These are phyloP conservation scores for Beauveria sp. DNA, from an alignment of 2,329 filamentous ascomycete species.

Conservation along the genomic window DNA sequence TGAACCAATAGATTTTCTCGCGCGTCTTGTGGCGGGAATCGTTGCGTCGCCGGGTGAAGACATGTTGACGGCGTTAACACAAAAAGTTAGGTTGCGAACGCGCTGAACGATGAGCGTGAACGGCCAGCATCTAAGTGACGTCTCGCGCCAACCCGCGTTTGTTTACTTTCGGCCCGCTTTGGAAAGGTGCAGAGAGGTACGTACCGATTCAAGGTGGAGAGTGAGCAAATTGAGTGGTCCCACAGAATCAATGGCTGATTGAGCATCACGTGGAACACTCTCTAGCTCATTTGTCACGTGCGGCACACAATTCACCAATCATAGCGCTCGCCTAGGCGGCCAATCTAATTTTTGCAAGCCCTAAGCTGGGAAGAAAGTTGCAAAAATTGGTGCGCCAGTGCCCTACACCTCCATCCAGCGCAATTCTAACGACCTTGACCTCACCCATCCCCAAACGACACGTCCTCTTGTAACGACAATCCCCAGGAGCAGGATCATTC, in stretches of 20 bases:
- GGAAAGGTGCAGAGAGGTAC: slow-evolving; percentile 9
- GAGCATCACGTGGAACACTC: slow-evolving; percentile 8
- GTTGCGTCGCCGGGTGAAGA: slow-evolving; percentile 33
- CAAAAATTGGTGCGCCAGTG: slow-evolving; percentile 27
- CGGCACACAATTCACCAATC: slow-evolving; percentile 12
- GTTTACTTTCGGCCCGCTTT: slow-evolving; percentile 27
- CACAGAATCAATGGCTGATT: background rate
- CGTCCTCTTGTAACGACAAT: slow-evolving; percentile 32
- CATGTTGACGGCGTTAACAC: slow-evolving; percentile 22
- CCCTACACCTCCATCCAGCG: slow-evolving; percentile 31
- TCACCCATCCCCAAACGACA: slow-evolving; percentile 30
- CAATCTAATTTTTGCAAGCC: slow-evolving; percentile 34
- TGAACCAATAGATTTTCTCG: slow-evolving; percentile 65
- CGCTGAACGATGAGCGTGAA: slow-evolving; percentile 7
- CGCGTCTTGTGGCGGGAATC: slow-evolving; percentile 47
- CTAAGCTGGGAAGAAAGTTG: slow-evolving; percentile 27
- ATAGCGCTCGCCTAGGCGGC: slow-evolving; percentile 22
- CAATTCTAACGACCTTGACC: slow-evolving; percentile 28
- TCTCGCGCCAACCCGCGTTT: slow-evolving; percentile 28
- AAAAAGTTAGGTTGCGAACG: slow-evolving; percentile 10
- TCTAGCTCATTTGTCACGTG: slow-evolving; percentile 23
- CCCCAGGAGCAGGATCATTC: slow-evolving; percentile 34
- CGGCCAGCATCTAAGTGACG: slow-evolving; percentile 2
- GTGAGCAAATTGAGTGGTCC: background rate
- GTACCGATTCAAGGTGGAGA: slow-evolving; percentile 14